Evolutionary conservation across 2,329 filamentous ascomycete species (phyloP), one percentile per base, ranked within the genome.

Genomic region (Paecilomyces niveus): DNA sequence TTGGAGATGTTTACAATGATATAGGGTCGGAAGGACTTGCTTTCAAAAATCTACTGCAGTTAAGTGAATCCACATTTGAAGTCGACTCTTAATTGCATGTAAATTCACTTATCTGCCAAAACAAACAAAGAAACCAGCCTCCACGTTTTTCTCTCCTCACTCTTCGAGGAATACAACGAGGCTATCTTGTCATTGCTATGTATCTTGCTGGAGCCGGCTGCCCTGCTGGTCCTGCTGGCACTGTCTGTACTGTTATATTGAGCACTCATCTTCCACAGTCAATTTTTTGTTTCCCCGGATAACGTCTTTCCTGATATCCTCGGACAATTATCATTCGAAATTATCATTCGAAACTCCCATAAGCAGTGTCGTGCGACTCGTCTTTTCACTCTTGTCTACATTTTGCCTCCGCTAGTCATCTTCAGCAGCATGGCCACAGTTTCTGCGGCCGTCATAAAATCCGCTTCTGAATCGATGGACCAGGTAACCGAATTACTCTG

Each of bases 401-500:
- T 45, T 51, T 18, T 32, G 33, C 26, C 15, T 29, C 15, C 39
- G 26, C 18, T 29, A 32, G 22, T 22, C 22, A 22, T 22, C 22
- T 22, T 22, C 3, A 22, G 22, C 22, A 39, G 45, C 22, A 65
- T 65, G 64, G 62, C 61, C 53, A 59, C 62, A 49, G 18, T 58
- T 21, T 39, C 56, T 53, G 29, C 54, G 21, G n/a, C 53, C 22
- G 33, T 31, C 21, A 26, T 57, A 21, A 51, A 57, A 32, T 54
- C 58, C 39, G 57, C 55, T 50, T 57, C 58, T 11, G 59, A 59
- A 24, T 61, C 57, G 13, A 52, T 59, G 22, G 60, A 63, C 18
- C 55, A 61, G 24, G 64, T 62, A 26, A 57, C 66, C 26, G 64
- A 69, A 22, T 55, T 64, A n/a, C 62, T 68, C 35, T 73, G 71